Percentiles rank a stretch among this genome's conserved stretches.
Conservation (phyloP, 352 stramenopile genomes). For the Phytophthora nicotianae region DNA sequence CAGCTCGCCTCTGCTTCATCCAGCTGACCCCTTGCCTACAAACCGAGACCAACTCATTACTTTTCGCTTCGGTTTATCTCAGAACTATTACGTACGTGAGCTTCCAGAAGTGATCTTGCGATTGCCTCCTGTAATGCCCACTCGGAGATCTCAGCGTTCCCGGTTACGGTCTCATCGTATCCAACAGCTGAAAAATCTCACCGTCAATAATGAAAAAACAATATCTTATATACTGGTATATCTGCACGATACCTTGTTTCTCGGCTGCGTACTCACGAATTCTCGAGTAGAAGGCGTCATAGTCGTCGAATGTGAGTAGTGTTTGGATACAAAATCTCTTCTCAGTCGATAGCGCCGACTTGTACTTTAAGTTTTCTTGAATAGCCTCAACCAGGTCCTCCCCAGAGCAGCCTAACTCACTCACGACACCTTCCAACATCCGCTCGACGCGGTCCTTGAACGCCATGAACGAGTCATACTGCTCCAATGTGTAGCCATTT, state of each 20-base stretch:
- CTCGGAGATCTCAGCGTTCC: slow-evolving; percentile 42
- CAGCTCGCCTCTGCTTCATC: slow-evolving; percentile 60
- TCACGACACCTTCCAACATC: slow-evolving; percentile 62
- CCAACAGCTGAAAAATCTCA: slow-evolving; percentile 19
- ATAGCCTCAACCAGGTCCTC: slow-evolving; percentile 60
- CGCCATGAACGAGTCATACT: slow-evolving; percentile 70
- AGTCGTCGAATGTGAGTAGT: slow-evolving; percentile 76
- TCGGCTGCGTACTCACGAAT: slow-evolving; percentile 62
- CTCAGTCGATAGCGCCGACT: slow-evolving; percentile 44
- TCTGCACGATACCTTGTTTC: slow-evolving; percentile 41
- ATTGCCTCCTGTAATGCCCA: slow-evolving; percentile 75
- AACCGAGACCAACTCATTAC: background rate
- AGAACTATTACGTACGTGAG: slow-evolving; percentile 38
- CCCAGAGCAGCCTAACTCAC: slow-evolving; percentile 64
- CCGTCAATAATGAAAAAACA: too few species aligned
- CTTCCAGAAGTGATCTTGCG: slow-evolving; percentile 70
- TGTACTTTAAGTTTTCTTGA: slow-evolving; percentile 43
- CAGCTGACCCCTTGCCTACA: slow-evolving; percentile 50
- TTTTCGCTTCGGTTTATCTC: background rate
- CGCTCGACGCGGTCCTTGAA: slow-evolving; percentile 77
- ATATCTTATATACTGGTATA: too few species aligned
- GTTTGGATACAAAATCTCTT: slow-evolving; percentile 72
- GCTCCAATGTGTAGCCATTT: slow-evolving; percentile 48
- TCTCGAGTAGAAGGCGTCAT: slow-evolving; percentile 55
- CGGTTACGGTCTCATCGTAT: slow-evolving; percentile 1